phyloP scores from a whole-genome alignment of 2,329 filamentous ascomycete genomes.

The Trichoderma sp. region DNA sequence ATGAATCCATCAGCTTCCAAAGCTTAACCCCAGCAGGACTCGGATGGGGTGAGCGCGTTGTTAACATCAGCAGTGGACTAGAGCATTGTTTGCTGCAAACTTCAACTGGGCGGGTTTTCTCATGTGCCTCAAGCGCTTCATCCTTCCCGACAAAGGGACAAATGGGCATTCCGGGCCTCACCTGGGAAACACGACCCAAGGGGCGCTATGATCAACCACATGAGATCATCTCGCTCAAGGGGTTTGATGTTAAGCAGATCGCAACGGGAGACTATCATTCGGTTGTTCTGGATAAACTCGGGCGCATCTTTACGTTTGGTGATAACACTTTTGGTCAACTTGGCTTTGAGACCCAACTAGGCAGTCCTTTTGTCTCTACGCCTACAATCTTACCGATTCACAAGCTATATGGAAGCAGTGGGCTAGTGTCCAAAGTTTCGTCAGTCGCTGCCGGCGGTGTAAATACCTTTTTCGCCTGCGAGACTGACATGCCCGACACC shows the following conservation, averaged over 20 bases:
- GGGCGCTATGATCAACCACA: slow-evolving; percentile 80
- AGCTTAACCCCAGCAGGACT: slow-evolving; percentile 63
- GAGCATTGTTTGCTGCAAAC: slow-evolving; percentile 88
- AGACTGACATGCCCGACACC: slow-evolving; percentile 56
- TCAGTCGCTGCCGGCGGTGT: slow-evolving; percentile 78
- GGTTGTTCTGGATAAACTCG: slow-evolving; percentile 69
- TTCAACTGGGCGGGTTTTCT: slow-evolving; percentile 79
- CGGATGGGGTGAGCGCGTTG: slow-evolving; percentile 67
- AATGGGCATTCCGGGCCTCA: slow-evolving; percentile 79
- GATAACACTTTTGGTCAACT: slow-evolving; percentile 91
- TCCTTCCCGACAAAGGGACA: slow-evolving; percentile 81
- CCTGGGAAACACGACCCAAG: slow-evolving; percentile 71
- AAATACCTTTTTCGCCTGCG: slow-evolving; percentile 84
- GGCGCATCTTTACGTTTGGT: slow-evolving; percentile 80
- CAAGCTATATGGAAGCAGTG: slow-evolving; percentile 67
- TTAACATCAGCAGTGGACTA: slow-evolving; percentile 70
- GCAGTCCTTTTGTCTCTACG: slow-evolving; percentile 60
- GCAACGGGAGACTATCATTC: slow-evolving; percentile 87
- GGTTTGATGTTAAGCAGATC: slow-evolving; percentile 68
- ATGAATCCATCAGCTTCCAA: slow-evolving; percentile 63
- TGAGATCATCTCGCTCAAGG: slow-evolving; percentile 69
- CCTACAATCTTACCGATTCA: slow-evolving; percentile 69
- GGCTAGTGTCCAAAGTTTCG: slow-evolving; percentile 64
- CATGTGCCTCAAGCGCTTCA: slow-evolving; percentile 75
- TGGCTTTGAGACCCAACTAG: slow-evolving; percentile 68